These are phyloP conservation scores for Cladorrhinum samala DNA, from an alignment of 495 filamentous ascomycete species.

Conservation along the genomic window DNA sequence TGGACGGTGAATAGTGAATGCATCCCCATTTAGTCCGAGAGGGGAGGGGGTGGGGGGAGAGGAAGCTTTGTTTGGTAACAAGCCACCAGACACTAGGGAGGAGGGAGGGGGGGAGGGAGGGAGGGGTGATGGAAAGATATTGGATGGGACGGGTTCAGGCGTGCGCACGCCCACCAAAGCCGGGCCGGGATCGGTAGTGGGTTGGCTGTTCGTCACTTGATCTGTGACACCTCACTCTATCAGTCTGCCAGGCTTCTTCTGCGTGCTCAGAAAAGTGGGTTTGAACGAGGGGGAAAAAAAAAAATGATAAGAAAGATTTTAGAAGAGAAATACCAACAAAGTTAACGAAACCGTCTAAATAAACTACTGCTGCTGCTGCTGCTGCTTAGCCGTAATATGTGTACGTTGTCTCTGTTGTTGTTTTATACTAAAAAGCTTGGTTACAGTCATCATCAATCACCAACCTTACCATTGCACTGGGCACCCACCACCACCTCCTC, in stretches of 20 bases:
- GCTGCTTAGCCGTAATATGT: too few relatives aligned
- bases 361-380: too few relatives aligned
- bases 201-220: too few relatives aligned
- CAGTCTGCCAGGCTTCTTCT: too few relatives aligned
- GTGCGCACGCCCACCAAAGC: too few relatives aligned
- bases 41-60: neutral
- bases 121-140: too few relatives aligned
- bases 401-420: neutral
- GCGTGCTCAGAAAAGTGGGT: neutral
- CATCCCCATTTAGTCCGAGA: slow-evolving; percentile 30
- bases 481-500: too few relatives aligned
- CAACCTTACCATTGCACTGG: neutral
- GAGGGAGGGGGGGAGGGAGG: neutral
- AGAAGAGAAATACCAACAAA: neutral
- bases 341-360: neutral
- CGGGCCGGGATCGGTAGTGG: too few relatives aligned
- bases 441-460: neutral
- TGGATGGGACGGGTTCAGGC: too few relatives aligned
- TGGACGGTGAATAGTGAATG: slow-evolving; percentile 46
- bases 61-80: too few relatives aligned
- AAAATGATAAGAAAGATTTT: neutral
- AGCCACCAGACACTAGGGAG: neutral
- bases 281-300: neutral
- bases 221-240: too few relatives aligned
- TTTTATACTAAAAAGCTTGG: neutral